Percentiles rank a stretch among this genome's conserved stretches.
phyloP scores from a whole-genome alignment of 805 yeast species.

The Tetrapisispora namnaoensis region DNA sequence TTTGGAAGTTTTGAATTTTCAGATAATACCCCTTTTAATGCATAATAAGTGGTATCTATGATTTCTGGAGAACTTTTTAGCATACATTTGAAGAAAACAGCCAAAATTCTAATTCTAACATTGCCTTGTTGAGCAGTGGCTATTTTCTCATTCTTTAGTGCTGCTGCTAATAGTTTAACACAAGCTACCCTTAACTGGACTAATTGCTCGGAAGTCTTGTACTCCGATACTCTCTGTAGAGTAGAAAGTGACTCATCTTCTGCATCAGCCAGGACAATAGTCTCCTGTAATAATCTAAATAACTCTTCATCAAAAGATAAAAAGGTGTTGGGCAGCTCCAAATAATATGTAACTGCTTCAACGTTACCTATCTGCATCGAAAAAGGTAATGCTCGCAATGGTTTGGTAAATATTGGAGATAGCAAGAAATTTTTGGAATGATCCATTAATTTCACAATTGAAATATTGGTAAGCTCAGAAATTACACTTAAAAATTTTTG shows the following conservation, averaged over 20 bases:
- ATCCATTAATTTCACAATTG: slow-evolving; percentile 65
- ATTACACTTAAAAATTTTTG: slow-evolving; percentile 58
- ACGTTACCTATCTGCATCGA: slow-evolving; percentile 98
- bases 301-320: slow-evolving; percentile 83
- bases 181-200: slow-evolving; percentile 85
- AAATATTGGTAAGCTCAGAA: slow-evolving; percentile 58
- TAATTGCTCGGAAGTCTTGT: slow-evolving; percentile 79
- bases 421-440: slow-evolving; percentile 75
- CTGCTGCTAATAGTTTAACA: slow-evolving; percentile 69
- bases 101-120: slow-evolving; percentile 74
- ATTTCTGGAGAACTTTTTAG: slow-evolving; percentile 77
- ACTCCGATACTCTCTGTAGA: slow-evolving; percentile 75
- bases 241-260: slow-evolving; percentile 93
- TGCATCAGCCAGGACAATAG: slow-evolving; percentile 90
- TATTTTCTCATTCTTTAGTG: slow-evolving; percentile 77
- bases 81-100: slow-evolving; percentile 89
- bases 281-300: slow-evolving; percentile 76
- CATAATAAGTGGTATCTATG: slow-evolving; percentile 88
- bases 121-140: slow-evolving; percentile 64
- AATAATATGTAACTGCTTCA: slow-evolving; percentile 90
- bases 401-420: slow-evolving; percentile 94
- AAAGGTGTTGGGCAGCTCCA: slow-evolving; percentile 71
- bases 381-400: slow-evolving; percentile 91
- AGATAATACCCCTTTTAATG: slow-evolving; percentile 70
- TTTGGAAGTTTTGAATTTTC: slow-evolving; percentile 87